Evolutionary conservation across 1,284 basidiomycete genomes (phyloP), one percentile per base, ranked within the genome.

Genomic region (Athelia sp.): DNA sequence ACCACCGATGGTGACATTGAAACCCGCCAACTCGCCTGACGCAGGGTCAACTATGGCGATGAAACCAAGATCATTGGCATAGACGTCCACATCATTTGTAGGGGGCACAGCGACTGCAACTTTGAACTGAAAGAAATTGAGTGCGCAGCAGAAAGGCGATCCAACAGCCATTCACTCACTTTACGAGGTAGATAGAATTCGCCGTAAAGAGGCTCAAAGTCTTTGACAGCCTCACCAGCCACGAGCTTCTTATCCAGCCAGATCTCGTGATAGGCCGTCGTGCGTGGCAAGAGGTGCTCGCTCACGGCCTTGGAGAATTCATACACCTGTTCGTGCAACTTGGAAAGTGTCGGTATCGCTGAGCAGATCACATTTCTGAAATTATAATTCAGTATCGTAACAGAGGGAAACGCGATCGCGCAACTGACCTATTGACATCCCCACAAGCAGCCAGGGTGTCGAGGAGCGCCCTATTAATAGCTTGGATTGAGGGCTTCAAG

Each of bases 361-460:
- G 94, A 91, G 65, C 90, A 93, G 59, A 95, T 84, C 44, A 98
- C 93, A 64, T 97, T 97, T 57, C 94, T 88, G 6, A 35, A 32
- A 40, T 43, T 17, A n/a, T 49, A 29, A 57, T 45, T 57, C 52
- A 59, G 46, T 45, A 24, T 29, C 26, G 15, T 47, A 34, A 17
- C 9, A 36, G 50, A 54, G 45, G n/a, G n/a, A n/a, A n/a, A 45
- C 34, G 26, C 26, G 13, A 29, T 4, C 26, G 26, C 4, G 13
- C 13, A 13, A 68, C 78, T 23, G 64, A 92, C 87, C 91, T 76
- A 70, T 95, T 99, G 49, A 99, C 97, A 67, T 99, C 96, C 66
- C 96, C 97, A 62, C 97, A 99, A 23, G 97, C 96, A 44, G 96
- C 96, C 54, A 99, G 84, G 3, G 97, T 99, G 71, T 99, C 97